Evolutionary conservation across 2,329 filamentous ascomycete genomes (phyloP).

Genomic region (Cytospora schulzeri): DNA sequence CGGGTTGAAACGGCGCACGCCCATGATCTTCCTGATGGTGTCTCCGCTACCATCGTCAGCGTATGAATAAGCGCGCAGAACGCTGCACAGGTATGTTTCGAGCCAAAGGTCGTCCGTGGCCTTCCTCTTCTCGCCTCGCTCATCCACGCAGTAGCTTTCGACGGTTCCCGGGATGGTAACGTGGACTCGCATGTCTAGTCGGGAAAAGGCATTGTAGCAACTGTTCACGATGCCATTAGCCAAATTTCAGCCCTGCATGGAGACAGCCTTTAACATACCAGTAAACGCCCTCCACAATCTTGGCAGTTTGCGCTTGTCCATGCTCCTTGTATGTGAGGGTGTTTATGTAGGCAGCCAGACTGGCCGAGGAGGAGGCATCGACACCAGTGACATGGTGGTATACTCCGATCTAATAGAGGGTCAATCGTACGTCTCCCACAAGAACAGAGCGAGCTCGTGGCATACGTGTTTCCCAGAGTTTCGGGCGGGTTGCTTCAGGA

Average conservation of each 20-base stretch:
- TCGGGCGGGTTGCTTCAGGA: conserved; percentile 73
- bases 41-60: conserved; percentile 94
- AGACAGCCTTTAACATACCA: conserved; percentile 62
- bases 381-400: conserved; percentile 98
- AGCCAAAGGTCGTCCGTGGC: conserved; percentile 95
- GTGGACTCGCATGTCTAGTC: conserved; percentile 97
- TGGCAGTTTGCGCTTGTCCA: conserved; percentile 73
- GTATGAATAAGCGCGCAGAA: conserved; percentile 92
- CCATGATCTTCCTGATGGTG: conserved; percentile 93
- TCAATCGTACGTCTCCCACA: conserved; percentile 28
- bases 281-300: conserved; percentile 92
- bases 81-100: conserved; percentile 95
- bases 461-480: conserved; percentile 59
- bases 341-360: conserved; percentile 96
- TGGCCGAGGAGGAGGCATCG: conserved; percentile 96
- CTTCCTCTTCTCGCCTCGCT: conserved; percentile 91
- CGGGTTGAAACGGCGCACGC: conserved; percentile 95
- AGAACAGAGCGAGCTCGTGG: not conserved
- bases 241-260: conserved; percentile 1
- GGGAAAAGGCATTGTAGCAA: conserved; percentile 99
- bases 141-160: conserved; percentile 96
- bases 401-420: conserved; percentile 69
- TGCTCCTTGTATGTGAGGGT: conserved; percentile 89
- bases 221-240: conserved; percentile 37
- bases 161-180: conserved; percentile 96